A percentile compares a stretch with the other conserved stretches of the same genome.
phyloP scores from a whole-genome alignment of 257 asterid genomes.

The Cynanchum wilfordii region DNA sequence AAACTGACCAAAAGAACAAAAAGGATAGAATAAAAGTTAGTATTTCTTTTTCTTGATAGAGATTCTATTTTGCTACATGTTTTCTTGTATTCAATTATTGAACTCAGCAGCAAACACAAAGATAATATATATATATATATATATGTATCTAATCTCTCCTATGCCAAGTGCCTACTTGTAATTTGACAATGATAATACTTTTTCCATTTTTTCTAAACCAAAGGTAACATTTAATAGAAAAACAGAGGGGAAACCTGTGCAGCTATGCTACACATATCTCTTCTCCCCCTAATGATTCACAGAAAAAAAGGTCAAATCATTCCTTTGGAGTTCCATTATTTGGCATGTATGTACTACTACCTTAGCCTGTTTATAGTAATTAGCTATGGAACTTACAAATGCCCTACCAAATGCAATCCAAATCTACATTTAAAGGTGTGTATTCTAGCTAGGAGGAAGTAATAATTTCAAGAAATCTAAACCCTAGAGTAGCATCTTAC shows the following conservation, averaged over 20 bases:
- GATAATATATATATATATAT: too few relatives aligned
- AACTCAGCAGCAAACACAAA: background rate
- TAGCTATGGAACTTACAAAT: background rate
- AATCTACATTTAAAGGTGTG: background rate
- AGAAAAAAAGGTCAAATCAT: constrained; percentile 5
- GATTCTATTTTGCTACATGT: background rate
- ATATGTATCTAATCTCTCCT: background rate
- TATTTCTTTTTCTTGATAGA: background rate
- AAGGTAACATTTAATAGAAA: background rate
- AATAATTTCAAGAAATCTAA: background rate
- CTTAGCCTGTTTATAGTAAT: background rate
- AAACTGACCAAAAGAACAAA: background rate
- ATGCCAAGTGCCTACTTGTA: background rate
- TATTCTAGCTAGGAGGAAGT: background rate
- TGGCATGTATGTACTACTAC: background rate
- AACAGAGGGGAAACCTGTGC: background rate
- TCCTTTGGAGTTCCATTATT: background rate
- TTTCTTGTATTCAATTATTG: constrained; percentile 1
- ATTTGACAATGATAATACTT: background rate
- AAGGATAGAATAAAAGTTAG: background rate
- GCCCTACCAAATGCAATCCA: background rate
- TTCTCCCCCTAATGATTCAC: background rate
- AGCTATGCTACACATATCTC: background rate
- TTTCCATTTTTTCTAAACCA: too few relatives aligned
- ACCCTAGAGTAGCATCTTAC: background rate